Evolutionary conservation across 768 basidiomycete genomes (phyloP).

Genomic region (Termitomyces sp.): DNA sequence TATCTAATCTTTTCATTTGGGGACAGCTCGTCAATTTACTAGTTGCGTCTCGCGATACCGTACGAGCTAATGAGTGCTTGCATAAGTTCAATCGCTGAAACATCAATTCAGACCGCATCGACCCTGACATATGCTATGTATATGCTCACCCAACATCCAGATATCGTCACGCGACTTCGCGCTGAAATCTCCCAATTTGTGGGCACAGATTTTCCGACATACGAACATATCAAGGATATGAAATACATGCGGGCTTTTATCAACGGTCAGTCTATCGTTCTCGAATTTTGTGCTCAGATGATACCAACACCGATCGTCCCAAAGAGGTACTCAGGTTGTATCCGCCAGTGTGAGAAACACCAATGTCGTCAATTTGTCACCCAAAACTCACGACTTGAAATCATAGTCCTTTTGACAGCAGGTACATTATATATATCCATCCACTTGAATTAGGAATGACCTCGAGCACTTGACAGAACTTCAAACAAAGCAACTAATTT

Average conservation of each 20-base stretch:
- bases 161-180: constrained; percentile 38
- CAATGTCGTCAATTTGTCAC: background rate
- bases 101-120: constrained; percentile 33
- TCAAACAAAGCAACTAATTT: constrained; percentile 20
- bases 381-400: background rate
- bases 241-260: constrained; percentile 54
- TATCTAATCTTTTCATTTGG: background rate
- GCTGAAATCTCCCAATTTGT: constrained; percentile 43
- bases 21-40: constrained; percentile 30
- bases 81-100: background rate
- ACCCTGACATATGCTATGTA: constrained; percentile 50
- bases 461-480: constrained; percentile 7
- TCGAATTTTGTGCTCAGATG: background rate
- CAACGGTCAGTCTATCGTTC: constrained; percentile 32
- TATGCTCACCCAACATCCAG: constrained; percentile 48
- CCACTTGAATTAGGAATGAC: background rate
- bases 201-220: constrained; percentile 42
- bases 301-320: background rate
- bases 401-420: constrained; percentile 32
- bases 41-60: constrained; percentile 41
- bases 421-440: constrained; percentile 9
- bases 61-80: constrained; percentile 2
- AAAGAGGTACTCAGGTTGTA: constrained; percentile 51
- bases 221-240: constrained; percentile 52
- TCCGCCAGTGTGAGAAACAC: constrained; percentile 39